A percentile compares a stretch with the other conserved stretches of the same genome.
Conservation (phyloP, 352 stramenopile species). For the Plasmopara halstedii region DNA sequence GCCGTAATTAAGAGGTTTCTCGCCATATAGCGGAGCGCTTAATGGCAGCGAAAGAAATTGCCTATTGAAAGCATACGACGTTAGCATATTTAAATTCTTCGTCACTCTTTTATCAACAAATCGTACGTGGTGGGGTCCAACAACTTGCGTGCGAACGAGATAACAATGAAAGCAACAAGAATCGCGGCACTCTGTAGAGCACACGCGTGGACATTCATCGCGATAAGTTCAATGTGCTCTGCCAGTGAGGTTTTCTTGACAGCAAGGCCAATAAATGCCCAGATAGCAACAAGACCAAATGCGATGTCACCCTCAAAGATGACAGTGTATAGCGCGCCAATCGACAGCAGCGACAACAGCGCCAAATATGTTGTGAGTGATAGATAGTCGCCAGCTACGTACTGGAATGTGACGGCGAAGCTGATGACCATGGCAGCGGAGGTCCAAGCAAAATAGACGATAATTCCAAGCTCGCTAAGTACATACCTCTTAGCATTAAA, state of each 20-base stretch:
- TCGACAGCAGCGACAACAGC: constrained; percentile 45
- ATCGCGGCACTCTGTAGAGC: constrained; percentile 50
- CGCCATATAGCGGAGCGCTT: constrained; percentile 30
- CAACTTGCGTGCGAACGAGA: constrained; percentile 31
- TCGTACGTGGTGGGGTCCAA: constrained; percentile 29
- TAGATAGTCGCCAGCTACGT: constrained; percentile 36
- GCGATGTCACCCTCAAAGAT: constrained; percentile 51
- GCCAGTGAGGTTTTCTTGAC: constrained; percentile 47
- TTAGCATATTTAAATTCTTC: not conserved
- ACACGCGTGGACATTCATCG: constrained; percentile 52
- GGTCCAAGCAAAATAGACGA: constrained; percentile 70
- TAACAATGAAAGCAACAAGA: constrained; percentile 52
- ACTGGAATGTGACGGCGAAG: constrained; percentile 52
- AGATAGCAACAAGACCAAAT: constrained; percentile 58
- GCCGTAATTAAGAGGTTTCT: constrained; percentile 44
- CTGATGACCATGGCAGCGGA: constrained; percentile 63
- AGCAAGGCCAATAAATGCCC: constrained; percentile 48
- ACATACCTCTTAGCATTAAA: constrained; percentile 46
- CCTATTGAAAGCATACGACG: not conserved
- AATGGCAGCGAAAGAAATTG: constrained; percentile 17
- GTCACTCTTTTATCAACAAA: not conserved
- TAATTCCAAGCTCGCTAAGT: constrained; percentile 51
- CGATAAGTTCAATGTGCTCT: constrained; percentile 30
- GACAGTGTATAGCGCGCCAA: constrained; percentile 45
- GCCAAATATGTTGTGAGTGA: constrained; percentile 49